Evolutionary conservation across 805 yeast species (phyloP).

Genomic region (Nakazawaea ernobii): DNA sequence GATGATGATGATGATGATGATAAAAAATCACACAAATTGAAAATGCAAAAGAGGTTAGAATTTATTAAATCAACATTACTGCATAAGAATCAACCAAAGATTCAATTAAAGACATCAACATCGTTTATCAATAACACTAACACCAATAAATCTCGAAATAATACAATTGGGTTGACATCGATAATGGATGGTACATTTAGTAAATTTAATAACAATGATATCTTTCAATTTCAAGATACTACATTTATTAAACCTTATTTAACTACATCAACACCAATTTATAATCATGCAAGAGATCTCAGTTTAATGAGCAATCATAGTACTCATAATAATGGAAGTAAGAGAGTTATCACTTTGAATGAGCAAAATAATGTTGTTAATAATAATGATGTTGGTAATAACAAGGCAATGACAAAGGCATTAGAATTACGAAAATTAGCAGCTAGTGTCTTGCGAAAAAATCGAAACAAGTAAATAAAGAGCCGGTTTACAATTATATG

Average conservation of each 20-base stretch:
- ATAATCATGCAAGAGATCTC: too few relatives aligned
- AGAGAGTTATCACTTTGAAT: too few relatives aligned
- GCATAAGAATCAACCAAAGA: neutral
- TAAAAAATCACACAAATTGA: neutral
- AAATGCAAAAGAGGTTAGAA: neutral
- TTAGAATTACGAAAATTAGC: constrained; percentile 6
- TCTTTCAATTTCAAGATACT: neutral
- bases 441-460: constrained; percentile 5
- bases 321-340: too few relatives aligned
- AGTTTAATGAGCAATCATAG: too few relatives aligned
- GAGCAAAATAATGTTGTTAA: too few relatives aligned
- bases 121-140: neutral
- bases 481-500: too few relatives aligned
- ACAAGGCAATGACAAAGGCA: neutral
- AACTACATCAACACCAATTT: neutral
- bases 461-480: neutral
- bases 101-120: neutral
- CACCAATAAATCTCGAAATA: neutral
- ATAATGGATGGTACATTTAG: neutral
- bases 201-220: neutral
- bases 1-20: neutral
- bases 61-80: neutral
- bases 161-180: neutral
- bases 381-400: too few relatives aligned
- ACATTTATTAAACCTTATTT: neutral